Evolutionary conservation across 805 yeast genomes (phyloP).

Genomic region (Saccharomycopsis sp.): DNA sequence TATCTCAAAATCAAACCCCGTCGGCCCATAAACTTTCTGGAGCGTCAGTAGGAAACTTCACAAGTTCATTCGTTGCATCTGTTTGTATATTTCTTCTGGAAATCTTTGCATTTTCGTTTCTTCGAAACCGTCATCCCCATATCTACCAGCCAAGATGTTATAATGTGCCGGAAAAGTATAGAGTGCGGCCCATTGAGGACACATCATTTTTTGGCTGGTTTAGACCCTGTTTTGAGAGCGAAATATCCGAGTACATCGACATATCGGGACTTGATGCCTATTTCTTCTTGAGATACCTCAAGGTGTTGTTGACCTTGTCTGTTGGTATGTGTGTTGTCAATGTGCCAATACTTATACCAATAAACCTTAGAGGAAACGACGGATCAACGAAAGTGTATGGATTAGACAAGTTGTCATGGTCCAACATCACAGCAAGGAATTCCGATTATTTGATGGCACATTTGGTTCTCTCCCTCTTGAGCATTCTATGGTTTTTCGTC

Average conservation of each 20-base stretch:
- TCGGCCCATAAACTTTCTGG: neutral
- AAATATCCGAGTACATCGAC: conserved; percentile 37
- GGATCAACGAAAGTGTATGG: conserved; percentile 32
- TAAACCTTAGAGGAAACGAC: conserved; percentile 39
- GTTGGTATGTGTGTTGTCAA: conserved; percentile 45
- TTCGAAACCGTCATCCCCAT: conserved; percentile 30
- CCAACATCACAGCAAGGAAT: conserved; percentile 54
- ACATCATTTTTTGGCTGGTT: conserved; percentile 54
- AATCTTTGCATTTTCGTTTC: conserved; percentile 29
- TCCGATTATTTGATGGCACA: conserved; percentile 53
- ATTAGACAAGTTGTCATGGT: conserved; percentile 62
- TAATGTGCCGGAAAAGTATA: conserved; percentile 35
- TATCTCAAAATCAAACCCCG: neutral
- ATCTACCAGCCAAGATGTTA: conserved; percentile 53
- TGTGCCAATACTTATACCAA: conserved; percentile 55
- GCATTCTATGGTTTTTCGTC: conserved; percentile 50
- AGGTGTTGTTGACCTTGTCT: conserved; percentile 45
- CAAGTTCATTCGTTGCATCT: neutral
- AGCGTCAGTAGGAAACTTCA: neutral
- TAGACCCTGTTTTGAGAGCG: conserved; percentile 33
- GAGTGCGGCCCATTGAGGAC: conserved; percentile 25
- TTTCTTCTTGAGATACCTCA: conserved; percentile 58
- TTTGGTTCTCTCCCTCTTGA: conserved; percentile 49
- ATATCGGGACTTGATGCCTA: conserved; percentile 67
- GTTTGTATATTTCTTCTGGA: neutral